Percentiles rank a stretch among this genome's conserved stretches.
phyloP scores from a whole-genome alignment of 192 early-diverging fungal genomes.

The Gryganskiella cystojenkinii region DNA sequence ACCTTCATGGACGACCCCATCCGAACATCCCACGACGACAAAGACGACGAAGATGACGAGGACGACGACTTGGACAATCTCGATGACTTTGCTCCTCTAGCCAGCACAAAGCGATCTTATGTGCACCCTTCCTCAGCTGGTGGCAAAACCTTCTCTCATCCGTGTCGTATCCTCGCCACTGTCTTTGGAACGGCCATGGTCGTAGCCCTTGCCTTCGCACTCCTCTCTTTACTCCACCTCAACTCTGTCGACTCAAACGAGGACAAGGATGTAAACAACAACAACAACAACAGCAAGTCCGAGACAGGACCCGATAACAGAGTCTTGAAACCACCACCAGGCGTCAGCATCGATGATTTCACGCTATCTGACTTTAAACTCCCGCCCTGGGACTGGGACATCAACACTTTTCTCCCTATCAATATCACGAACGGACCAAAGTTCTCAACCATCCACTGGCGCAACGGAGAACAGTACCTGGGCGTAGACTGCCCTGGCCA shows the following conservation, averaged over 20 bases:
- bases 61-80: conserved; percentile 14
- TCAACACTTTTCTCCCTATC: conserved; percentile 24
- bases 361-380: conserved; percentile 17
- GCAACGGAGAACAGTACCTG: conserved; percentile 34
- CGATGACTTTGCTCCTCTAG: conserved; percentile 29
- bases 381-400: conserved; percentile 47
- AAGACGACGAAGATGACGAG: conserved; percentile 25
- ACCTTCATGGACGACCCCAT: background rate
- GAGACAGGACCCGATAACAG: too few species aligned
- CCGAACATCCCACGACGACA: background rate
- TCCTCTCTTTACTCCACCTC: conserved; percentile 35
- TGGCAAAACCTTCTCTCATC: conserved; percentile 4
- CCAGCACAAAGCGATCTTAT: conserved; percentile 17
- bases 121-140: background rate
- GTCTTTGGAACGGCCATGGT: conserved; percentile 23
- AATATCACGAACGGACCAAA: conserved; percentile 33
- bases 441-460: conserved; percentile 37
- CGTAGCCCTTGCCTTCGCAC: conserved; percentile 29
- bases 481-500: conserved; percentile 25
- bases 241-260: conserved; percentile 2
- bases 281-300: conserved; percentile 4
- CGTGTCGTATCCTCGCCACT: conserved; percentile 39
- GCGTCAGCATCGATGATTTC: conserved; percentile 38
- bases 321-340: conserved; percentile 27
- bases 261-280: background rate